These are phyloP conservation scores for Rhexocercosporidium sp. DNA, from an alignment of 2,329 filamentous ascomycete genomes.

Conservation along the genomic window DNA sequence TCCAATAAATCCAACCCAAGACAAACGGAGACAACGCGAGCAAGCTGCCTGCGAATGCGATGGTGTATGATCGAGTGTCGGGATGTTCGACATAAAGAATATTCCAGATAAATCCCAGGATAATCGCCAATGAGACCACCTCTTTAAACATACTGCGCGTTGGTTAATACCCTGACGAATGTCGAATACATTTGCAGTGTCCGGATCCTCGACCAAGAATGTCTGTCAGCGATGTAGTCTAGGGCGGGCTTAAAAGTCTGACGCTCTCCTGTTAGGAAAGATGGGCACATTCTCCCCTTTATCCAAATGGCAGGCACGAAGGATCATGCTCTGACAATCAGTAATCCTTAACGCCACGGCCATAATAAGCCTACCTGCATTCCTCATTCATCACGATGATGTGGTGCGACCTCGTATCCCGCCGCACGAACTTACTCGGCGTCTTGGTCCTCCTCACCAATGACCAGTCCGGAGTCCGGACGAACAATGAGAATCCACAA, in stretches of 20 bases:
- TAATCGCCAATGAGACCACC: constrained; percentile 32
- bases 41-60: constrained; percentile 31
- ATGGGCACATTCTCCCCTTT: not conserved
- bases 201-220: not conserved
- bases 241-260: not conserved
- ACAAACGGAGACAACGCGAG: constrained; percentile 25
- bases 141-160: constrained; percentile 33
- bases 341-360: not conserved
- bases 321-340: not conserved
- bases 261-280: not conserved
- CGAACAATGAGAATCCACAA: not conserved
- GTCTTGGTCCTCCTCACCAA: not conserved
- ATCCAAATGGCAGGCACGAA: not conserved
- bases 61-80: constrained; percentile 30
- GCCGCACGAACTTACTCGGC: not conserved
- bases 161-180: not conserved
- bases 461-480: not conserved
- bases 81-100: constrained; percentile 34
- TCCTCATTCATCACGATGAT: not conserved
- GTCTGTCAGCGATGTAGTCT: not conserved
- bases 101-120: constrained; percentile 32
- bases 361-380: not conserved
- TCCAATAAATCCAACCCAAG: constrained; percentile 19
- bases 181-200: not conserved
- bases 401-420: constrained; percentile 5